A percentile compares a stretch with the other conserved stretches of the same genome.
Evolutionary conservation across 768 basidiomycete species (phyloP).

Genomic region (Tricholoma flavovirens): DNA sequence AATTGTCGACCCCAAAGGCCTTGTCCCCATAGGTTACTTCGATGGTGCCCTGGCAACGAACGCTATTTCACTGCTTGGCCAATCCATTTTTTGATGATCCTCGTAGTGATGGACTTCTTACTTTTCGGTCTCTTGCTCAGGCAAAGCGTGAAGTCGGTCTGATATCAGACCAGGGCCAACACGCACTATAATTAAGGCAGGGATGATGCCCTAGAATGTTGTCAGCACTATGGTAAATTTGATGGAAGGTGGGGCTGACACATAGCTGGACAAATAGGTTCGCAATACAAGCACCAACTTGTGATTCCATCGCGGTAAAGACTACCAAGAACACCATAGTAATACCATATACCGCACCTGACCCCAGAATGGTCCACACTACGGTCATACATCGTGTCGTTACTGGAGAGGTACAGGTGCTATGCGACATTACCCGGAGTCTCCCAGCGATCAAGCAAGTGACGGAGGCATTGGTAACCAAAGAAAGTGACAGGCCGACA

Average conservation of each 20-base stretch:
- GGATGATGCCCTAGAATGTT: background rate
- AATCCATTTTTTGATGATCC: background rate
- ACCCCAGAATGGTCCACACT: conserved; percentile 14
- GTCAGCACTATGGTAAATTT: background rate
- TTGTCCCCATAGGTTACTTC: background rate
- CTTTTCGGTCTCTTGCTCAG: background rate
- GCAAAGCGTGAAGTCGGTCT: background rate
- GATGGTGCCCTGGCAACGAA: background rate
- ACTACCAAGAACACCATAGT: conserved; percentile 10
- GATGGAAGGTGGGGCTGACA: conserved; percentile 6
- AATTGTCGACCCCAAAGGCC: background rate
- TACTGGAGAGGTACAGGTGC: background rate
- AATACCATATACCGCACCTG: conserved; percentile 13
- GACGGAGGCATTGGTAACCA: background rate
- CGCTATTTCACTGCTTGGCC: background rate
- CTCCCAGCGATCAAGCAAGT: conserved; percentile 3
- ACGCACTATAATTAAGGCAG: background rate
- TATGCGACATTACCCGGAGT: conserved; percentile 7
- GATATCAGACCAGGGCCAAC: background rate
- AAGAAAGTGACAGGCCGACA: background rate
- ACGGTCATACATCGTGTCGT: conserved; percentile 7
- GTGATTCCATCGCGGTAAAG: conserved; percentile 9
- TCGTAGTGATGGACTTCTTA: background rate
- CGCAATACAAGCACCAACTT: conserved; percentile 9
- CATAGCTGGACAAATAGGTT: conserved; percentile 11